Conservation (phyloP, 306 rosid genomes). For the Cucurbita maxima region DNA sequence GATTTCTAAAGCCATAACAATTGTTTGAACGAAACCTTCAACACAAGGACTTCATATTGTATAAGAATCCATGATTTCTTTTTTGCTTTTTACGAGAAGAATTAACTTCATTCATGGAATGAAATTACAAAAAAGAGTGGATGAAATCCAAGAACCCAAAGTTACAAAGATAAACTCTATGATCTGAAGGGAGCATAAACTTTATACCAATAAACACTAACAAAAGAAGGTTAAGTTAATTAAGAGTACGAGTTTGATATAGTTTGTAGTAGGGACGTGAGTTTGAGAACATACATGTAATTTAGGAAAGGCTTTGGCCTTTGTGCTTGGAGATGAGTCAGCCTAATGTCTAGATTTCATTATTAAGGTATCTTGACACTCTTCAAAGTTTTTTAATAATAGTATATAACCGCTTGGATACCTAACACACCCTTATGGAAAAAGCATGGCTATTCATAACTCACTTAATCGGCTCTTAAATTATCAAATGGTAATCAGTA, state of each 20-base stretch:
- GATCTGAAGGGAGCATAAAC: not conserved
- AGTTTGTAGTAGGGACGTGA: not conserved
- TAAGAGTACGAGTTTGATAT: not conserved
- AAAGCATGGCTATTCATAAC: not conserved
- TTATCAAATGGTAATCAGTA: no score
- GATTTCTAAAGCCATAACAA: no score
- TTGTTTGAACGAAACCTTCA: not conserved
- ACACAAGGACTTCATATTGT: not conserved
- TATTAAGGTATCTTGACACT: not conserved
- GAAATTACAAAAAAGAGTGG: not conserved
- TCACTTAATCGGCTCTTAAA: not conserved
- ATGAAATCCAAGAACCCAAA: not conserved
- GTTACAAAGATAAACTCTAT: not conserved
- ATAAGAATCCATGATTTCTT: no score
- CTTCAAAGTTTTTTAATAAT: not conserved
- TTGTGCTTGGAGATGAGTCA: not conserved
- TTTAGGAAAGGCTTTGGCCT: not conserved
- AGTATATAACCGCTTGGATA: not conserved
- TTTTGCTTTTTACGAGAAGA: no score
- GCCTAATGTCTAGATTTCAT: not conserved
- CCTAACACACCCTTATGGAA: not conserved
- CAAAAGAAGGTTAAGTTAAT: not conserved
- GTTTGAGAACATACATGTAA: not conserved
- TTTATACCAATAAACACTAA: not conserved
- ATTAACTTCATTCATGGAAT: not conserved